Base-by-base conservation (phyloP, 345 rosid genomes). In the Sonneratia alba region DNA sequence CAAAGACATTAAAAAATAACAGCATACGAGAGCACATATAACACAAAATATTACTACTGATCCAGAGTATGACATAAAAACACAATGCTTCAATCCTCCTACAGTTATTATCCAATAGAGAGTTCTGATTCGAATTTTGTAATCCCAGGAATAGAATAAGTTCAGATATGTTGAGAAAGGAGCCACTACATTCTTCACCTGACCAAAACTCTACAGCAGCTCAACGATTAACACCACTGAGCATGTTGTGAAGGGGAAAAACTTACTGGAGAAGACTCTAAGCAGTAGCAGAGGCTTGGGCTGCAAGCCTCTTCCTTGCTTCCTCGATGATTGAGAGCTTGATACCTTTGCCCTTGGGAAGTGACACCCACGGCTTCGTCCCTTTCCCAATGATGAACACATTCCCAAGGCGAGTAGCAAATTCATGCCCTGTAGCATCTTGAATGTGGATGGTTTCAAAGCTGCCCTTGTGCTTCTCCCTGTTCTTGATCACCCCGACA, bases 401-500 rank as follows among this genome's bases (percentile, higher is more conserved):
- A 19, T 75, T 75, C 61, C 77, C 77, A 69, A 75, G 3, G 36
- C 77, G 77, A 42, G 77, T 75, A 24, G 77, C 77, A 36, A 75
- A 75, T 59, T 75, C 77, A 22, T 75, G 73, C 18, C 77, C 77
- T 12, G 51, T 38, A 45, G 77, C 69, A 75, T 75, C 77, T 49
- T 66, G 69, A 24, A 66, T 43, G 47, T 66, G 69, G 69, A 66
- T 66, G 47, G 69, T 66, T 24, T 66, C 69, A 36, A 66, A 66
- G 69, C 21, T 66, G 1, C 69, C 69, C 69, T 66, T 66, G 45
- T 66, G 69, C 69, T 66, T 66, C 69, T 75, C 77, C 72, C 77
- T 70, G 77, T 49, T 75, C 77, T 75, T 75, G 73, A 75, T 75
- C n/a, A 75, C 73, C 24, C 77, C 77, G 18, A 75, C 77, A 15